Evolutionary conservation across 2,329 filamentous ascomycete genomes (phyloP), one percentile per base, ranked within the genome.

Genomic region (Aureobasidium sp.): DNA sequence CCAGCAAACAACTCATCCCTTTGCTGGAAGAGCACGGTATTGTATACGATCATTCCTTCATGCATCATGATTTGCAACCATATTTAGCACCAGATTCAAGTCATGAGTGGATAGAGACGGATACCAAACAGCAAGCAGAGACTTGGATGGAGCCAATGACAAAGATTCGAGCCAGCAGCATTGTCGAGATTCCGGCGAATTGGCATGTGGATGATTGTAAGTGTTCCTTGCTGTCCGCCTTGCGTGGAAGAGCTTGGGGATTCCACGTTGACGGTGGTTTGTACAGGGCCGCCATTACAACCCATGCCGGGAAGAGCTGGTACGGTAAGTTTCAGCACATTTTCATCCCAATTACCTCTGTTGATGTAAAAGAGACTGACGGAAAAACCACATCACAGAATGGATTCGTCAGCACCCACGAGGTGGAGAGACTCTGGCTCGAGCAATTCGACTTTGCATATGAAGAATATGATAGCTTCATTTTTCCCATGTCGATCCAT

Each of bases 401-500:
- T 61, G 77, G 78, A 2, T 79, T 71, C 62, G 74, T 79, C 22
- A 75, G 80, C 63, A 73, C 76, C 0, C 67, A 71, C 9, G 69
- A 71, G 17, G 72, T 80, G 12, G 75, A 79, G 65, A 69, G 70
- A 47, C 66, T 78, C 31, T 81, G 78, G 78, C 73, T 74, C 64
- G 75, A 79, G 61, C 76, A 79, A 52, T 80, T 80, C 60, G 74
- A 77, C 57, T 80, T 73, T 62, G 70, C 73, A 42, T 79, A 79
- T 65, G 66, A 74, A 36, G 77, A 79, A 67, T 76, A 78, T 63
- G 76, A 79, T 14, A 71, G 70, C 9, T 80, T 80, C 62, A 70
- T 80, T 9, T 80, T 80, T 64, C 77, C 77, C 1, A 78, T 80
- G 42, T 75, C 70, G 36, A 76, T 79, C 45, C 78, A 80, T 68